phyloP scores from a whole-genome alignment of 495 filamentous ascomycete genomes.

The Neurospora sp. region DNA sequence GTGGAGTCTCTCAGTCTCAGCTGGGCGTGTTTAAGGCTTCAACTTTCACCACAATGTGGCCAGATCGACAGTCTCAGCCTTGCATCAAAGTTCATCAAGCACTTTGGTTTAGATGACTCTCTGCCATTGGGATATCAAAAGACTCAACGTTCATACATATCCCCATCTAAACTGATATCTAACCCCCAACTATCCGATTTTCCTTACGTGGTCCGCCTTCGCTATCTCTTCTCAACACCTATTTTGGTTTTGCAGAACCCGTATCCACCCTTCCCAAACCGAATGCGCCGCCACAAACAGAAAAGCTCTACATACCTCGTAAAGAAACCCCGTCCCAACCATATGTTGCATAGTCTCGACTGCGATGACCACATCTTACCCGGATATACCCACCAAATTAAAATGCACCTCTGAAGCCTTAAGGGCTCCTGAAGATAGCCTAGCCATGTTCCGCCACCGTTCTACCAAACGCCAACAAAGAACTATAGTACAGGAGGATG shows the following conservation, averaged over 20 bases:
- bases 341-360: neutral
- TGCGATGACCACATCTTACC: neutral
- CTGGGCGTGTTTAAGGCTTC: neutral
- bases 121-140: neutral
- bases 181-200: neutral
- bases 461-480: neutral
- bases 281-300: neutral
- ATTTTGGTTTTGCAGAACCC: neutral
- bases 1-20: neutral
- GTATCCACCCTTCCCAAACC: neutral
- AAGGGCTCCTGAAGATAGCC: neutral
- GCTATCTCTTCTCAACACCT: neutral
- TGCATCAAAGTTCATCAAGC: neutral
- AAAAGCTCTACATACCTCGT: neutral
- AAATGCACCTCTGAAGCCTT: neutral
- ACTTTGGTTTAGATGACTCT: neutral
- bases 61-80: neutral
- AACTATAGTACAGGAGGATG: neutral
- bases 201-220: neutral
- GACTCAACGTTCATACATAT: neutral
- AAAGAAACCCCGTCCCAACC: neutral
- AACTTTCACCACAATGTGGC: neutral
- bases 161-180: neutral
- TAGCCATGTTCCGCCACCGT: neutral
- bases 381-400: neutral